These are phyloP conservation scores for Coniferiporia weirii DNA, from an alignment of 1,284 basidiomycete genomes.

Conservation along the genomic window DNA sequence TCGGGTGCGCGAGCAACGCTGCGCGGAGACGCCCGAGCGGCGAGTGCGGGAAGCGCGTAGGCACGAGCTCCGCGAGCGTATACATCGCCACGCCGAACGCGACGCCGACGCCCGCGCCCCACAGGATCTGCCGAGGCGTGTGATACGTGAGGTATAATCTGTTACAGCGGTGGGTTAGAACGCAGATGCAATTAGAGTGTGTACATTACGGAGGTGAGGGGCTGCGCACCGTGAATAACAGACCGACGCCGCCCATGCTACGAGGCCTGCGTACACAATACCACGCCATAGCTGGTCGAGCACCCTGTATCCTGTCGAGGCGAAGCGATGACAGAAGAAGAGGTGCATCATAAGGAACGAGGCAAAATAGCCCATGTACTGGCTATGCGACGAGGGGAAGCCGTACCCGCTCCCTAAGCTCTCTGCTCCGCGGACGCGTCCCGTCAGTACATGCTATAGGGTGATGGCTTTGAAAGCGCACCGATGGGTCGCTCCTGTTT, in stretches of 20 bases:
- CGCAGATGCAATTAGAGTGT: neutral
- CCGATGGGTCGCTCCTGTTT: slow-evolving; percentile 67
- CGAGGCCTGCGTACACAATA: slow-evolving; percentile 44
- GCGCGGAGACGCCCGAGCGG: slow-evolving; percentile 45
- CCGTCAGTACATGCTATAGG: neutral
- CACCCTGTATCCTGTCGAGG: slow-evolving; percentile 41
- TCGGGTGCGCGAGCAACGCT: slow-evolving; percentile 49
- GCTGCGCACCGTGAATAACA: slow-evolving; percentile 70
- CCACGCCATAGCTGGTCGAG: slow-evolving; percentile 47
- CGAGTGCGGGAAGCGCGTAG: slow-evolving; percentile 46
- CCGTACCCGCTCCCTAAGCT: slow-evolving; percentile 73
- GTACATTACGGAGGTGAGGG: neutral
- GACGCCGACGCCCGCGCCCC: slow-evolving; percentile 68
- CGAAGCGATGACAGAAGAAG: slow-evolving; percentile 63
- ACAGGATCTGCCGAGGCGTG: slow-evolving; percentile 61
- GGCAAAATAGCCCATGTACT: slow-evolving; percentile 85
- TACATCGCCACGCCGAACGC: slow-evolving; percentile 56
- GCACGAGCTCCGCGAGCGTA: slow-evolving; percentile 54
- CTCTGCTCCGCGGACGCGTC: slow-evolving; percentile 30
- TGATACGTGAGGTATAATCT: slow-evolving; percentile 77
- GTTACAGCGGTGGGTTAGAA: slow-evolving; percentile 9
- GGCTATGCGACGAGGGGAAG: slow-evolving; percentile 84
- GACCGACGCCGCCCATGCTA: slow-evolving; percentile 54
- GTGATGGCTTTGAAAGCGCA: slow-evolving; percentile 28
- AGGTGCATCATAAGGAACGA: slow-evolving; percentile 74